Percentiles rank a stretch among this genome's conserved stretches.
Conservation (phyloP, 2,329 filamentous ascomycete species). For the Fusarium sp. region DNA sequence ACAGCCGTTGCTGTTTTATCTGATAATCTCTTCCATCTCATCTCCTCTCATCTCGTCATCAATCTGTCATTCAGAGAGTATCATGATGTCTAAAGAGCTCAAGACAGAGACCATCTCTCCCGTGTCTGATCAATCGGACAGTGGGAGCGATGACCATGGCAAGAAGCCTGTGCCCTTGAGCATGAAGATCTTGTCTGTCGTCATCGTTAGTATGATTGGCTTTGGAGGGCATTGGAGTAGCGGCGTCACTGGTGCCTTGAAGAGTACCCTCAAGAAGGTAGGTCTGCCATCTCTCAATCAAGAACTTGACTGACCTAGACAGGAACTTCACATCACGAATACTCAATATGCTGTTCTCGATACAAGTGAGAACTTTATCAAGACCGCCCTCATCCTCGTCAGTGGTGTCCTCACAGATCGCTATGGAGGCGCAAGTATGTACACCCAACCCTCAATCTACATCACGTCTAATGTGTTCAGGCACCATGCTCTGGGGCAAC, state of each 20-base stretch:
- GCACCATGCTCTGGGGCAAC: constrained; percentile 68
- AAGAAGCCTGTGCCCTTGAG: constrained; percentile 40
- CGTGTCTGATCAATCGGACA: constrained; percentile 19
- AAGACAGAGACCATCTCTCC: constrained; percentile 11
- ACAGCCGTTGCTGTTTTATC: background rate
- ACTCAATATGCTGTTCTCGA: constrained; percentile 66
- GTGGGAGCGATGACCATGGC: constrained; percentile 20
- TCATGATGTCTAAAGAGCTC: constrained; percentile 16
- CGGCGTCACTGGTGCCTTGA: constrained; percentile 68
- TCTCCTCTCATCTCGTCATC: background rate
- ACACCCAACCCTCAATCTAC: rapidly evolving
- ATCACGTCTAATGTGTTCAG: constrained; percentile 26
- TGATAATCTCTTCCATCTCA: constrained; percentile 24
- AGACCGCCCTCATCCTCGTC: constrained; percentile 61
- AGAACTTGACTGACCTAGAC: background rate
- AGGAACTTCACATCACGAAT: constrained; percentile 66
- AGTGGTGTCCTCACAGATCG: constrained; percentile 66
- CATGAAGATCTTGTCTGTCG: constrained; percentile 51
- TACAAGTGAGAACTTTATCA: constrained; percentile 69
- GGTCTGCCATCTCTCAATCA: rapidly evolving
- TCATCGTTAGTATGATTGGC: constrained; percentile 62
- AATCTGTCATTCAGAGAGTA: too few species aligned
- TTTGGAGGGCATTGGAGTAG: constrained; percentile 68
- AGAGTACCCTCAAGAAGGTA: constrained; percentile 66
- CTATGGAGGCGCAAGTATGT: constrained; percentile 62